Conservation (phyloP, 2,329 filamentous ascomycete species). For the Lecanicillium sp. region DNA sequence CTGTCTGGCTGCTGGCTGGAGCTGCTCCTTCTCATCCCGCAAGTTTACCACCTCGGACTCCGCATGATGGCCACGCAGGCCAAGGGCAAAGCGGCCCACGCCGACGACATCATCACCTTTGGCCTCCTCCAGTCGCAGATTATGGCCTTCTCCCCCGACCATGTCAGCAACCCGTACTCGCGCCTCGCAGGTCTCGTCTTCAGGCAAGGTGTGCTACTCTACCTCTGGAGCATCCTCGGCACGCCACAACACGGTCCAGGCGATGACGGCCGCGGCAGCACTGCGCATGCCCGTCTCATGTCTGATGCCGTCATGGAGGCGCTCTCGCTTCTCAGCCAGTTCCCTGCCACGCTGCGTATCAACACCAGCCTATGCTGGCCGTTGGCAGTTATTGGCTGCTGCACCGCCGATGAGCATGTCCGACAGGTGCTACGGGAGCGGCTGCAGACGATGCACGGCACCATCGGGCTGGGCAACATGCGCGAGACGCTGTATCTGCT, state of each 20-base stretch:
- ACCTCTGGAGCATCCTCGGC: conserved; percentile 32
- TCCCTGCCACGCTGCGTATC: conserved; percentile 28
- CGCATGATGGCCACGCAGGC: conserved; percentile 28
- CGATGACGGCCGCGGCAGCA: conserved; percentile 13
- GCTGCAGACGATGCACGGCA: conserved; percentile 28
- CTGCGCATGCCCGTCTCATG: conserved; percentile 22
- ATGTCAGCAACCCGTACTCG: conserved; percentile 29
- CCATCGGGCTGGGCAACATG: conserved; percentile 41
- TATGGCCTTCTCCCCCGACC: conserved; percentile 32
- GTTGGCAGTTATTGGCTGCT: conserved; percentile 32
- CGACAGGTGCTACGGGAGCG: conserved; percentile 30
- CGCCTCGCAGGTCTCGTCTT: conserved; percentile 37
- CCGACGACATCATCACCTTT: conserved; percentile 39
- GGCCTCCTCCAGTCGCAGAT: conserved; percentile 37
- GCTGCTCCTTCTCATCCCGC: conserved; percentile 30
- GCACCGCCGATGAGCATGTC: conserved; percentile 28
- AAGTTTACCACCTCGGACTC: conserved; percentile 38
- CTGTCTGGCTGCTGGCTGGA: conserved; percentile 35
- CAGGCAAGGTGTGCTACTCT: conserved; percentile 39
- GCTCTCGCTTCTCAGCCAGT: conserved; percentile 25
- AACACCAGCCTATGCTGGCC: conserved; percentile 37
- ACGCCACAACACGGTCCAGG: conserved; percentile 22
- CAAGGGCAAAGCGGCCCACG: conserved; percentile 20
- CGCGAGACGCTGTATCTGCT: conserved; percentile 35
- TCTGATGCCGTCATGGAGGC: conserved; percentile 26